Evolutionary conservation across 768 basidiomycete genomes (phyloP).

Genomic region (Lactifluus subvellereus): DNA sequence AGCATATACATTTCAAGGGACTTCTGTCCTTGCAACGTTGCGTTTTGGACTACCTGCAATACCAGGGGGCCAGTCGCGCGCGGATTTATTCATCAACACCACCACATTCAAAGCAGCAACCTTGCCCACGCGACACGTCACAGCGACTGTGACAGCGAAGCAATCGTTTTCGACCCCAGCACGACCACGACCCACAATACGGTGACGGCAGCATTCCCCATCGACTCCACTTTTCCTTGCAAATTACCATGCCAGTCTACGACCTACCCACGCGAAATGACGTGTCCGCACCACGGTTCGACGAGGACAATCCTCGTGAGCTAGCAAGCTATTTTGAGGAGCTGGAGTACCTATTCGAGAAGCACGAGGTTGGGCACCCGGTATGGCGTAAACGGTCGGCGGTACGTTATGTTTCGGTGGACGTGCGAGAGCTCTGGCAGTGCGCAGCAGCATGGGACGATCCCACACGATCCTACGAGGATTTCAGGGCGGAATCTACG

Average conservation of each 20-base stretch:
- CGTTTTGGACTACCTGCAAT: background rate
- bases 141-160: background rate
- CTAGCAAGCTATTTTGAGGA: background rate
- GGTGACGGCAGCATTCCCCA: no score
- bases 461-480: background rate
- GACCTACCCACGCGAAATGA: background rate
- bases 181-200: background rate
- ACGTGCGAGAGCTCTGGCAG: background rate
- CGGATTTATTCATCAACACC: background rate
- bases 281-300: slow-evolving; percentile 33
- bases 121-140: background rate
- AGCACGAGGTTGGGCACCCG: background rate
- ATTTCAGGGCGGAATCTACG: background rate
- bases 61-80: background rate
- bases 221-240: no score
- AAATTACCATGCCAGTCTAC: background rate
- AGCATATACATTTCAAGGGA: background rate
- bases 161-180: background rate
- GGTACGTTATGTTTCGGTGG: background rate
- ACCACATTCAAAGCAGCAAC: background rate
- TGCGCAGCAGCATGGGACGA: background rate
- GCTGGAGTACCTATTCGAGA: background rate
- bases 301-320: background rate
- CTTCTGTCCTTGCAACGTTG: background rate
- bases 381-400: background rate